Base-by-base conservation (phyloP, 257 asterid species). In the Vinca minor region DNA sequence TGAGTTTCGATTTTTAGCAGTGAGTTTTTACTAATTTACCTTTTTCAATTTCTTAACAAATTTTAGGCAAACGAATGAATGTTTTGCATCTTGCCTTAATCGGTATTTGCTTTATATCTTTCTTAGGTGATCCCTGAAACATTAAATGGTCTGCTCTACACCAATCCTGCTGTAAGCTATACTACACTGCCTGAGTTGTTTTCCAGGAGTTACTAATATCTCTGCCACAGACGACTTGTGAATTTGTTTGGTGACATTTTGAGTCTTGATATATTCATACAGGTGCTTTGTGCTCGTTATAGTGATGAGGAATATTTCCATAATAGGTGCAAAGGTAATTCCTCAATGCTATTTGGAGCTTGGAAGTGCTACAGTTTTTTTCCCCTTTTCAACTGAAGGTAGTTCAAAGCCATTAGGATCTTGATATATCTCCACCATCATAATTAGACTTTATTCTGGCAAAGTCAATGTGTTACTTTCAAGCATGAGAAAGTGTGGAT, bases 41-140 rank as follows among this genome's bases (percentile, higher is more conserved):
- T 64, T 42, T 28, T 66, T 62, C 23, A 31, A 21, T 46, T 32
- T 32, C 9, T 63, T 23, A 25, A 0, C 2, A 11, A 61, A 59
- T 26, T 21, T 59, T 60, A 26, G 35, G 29, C 32, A 25, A 14
- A 29, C 15, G 25, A 13, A 53, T 54, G 20, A 66, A 25, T 55
- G 8, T 62, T 18, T 35, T 67, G 21, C 23, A 42, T 63, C 41
- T 64, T 29, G 48, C 23, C 68, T 69, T 20, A 62, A 59, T 35
- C 9, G 21, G 21, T 32, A 41, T 34, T 57, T 57, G 32, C 31
- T 32, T 71, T 35, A 39, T 65, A 28, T 53, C n/a, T n/a, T n/a
- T n/a, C n/a, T n/a, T 69, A 93, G 98, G 97, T 93, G 65, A 73
- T 69, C 47, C 94, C 96, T 3, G 96, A 89, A 79, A 93, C 98